Evolutionary conservation across 2,329 filamentous ascomycete species (phyloP).

Genomic region (Parastagonospora avenae): DNA sequence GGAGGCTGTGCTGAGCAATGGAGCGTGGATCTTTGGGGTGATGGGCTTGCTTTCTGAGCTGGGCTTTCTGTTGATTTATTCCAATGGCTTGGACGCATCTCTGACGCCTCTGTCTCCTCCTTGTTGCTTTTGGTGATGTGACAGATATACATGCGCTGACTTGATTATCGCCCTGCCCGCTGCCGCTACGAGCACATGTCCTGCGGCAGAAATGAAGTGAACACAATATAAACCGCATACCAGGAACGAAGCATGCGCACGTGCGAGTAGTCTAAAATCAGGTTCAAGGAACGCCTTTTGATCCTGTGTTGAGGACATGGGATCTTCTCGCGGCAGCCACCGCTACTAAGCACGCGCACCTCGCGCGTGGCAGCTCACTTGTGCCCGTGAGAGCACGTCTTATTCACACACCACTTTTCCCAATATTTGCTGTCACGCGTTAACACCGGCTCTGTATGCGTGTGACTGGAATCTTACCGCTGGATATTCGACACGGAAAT

Average conservation of each 20-base stretch:
- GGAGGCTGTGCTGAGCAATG: constrained; percentile 4
- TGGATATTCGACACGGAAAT: constrained; percentile 49
- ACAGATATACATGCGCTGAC: neutral
- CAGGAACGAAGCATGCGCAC: constrained; percentile 15
- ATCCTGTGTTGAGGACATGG: neutral
- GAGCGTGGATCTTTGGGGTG: neutral
- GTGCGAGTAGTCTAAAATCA: constrained; percentile 6
- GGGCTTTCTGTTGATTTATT: neutral
- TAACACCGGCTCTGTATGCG: neutral
- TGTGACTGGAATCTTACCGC: constrained; percentile 36
- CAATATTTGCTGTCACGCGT: constrained; percentile 52
- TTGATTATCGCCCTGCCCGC: constrained; percentile 4
- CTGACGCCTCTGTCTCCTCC: constrained; percentile 3
- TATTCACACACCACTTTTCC: constrained; percentile 60
- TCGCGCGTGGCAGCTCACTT: constrained; percentile 28
- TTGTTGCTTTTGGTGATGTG: neutral
- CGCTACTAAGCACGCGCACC: neutral
- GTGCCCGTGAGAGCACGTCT: constrained; percentile 50
- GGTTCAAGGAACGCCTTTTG: neutral
- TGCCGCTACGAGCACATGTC: constrained; percentile 19
- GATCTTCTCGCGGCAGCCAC: neutral
- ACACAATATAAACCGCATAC: constrained; percentile 15
- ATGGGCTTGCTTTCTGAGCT: neutral
- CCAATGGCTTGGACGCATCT: constrained; percentile 8
- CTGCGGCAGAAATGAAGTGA: constrained; percentile 5